Conservation (phyloP, 164 flowering plant genomes). For the Chimonanthus praecox region DNA sequence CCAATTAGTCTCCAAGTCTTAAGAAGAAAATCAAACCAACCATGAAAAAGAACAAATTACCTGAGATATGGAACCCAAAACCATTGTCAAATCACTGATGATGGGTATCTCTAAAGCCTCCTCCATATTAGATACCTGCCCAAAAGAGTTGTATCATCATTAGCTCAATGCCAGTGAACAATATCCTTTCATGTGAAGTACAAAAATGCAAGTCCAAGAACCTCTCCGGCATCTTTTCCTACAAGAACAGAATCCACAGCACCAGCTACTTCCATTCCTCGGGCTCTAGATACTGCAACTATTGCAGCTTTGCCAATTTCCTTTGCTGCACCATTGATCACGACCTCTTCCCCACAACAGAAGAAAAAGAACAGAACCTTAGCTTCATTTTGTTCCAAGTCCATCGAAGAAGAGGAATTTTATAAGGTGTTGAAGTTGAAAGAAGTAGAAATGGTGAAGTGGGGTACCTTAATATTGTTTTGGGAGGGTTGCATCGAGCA, state of each 20-base stretch:
- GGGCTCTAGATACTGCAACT: constrained; percentile 69
- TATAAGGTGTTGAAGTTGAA: not conserved
- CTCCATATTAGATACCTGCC: constrained; percentile 76
- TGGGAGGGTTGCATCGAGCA: constrained; percentile 61
- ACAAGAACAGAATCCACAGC: constrained; percentile 71
- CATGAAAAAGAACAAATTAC: constrained; percentile 21
- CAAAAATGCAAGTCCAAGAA: constrained; percentile 13
- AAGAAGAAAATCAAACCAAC: not conserved
- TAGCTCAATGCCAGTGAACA: not conserved
- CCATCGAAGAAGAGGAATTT: not conserved
- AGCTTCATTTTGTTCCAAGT: not conserved
- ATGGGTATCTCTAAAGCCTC: constrained; percentile 83
- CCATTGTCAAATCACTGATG: constrained; percentile 75
- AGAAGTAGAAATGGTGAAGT: not conserved
- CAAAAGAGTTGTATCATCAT: not conserved
- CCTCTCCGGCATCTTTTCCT: constrained; percentile 85
- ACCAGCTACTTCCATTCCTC: constrained; percentile 95
- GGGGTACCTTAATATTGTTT: constrained; percentile 58
- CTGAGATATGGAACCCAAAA: constrained; percentile 90
- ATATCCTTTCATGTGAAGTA: not conserved
- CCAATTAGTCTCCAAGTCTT: not conserved
- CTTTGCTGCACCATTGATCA: constrained; percentile 86
- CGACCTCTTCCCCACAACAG: constrained; percentile 39
- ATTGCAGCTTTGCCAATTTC: constrained; percentile 89
- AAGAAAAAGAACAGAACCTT: constrained; percentile 1